Percentiles rank a stretch among this genome's conserved stretches.
Conservation (phyloP, 495 filamentous ascomycete genomes). For the Penicillium bialowiezense region DNA sequence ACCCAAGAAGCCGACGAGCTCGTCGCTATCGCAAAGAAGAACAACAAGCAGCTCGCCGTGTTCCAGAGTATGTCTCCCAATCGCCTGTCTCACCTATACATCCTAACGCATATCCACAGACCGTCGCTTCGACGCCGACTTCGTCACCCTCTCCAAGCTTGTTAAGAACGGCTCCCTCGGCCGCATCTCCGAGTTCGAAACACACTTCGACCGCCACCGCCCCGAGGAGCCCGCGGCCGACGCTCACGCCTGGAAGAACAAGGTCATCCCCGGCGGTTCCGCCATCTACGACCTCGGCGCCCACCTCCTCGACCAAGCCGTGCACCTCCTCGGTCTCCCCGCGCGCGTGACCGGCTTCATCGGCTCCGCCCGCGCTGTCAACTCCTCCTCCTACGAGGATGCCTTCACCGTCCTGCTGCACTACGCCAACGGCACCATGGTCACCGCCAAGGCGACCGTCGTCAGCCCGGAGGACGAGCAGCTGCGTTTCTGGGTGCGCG, state of each 20-base stretch:
- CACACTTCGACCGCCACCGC: slow-evolving; percentile 81
- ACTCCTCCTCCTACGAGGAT: slow-evolving; percentile 61
- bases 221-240: slow-evolving; percentile 47
- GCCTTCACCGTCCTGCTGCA: slow-evolving; percentile 66
- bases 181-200: slow-evolving; percentile 74
- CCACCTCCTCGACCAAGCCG: slow-evolving; percentile 80
- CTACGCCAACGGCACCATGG: slow-evolving; percentile 59
- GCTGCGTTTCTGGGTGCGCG: slow-evolving; percentile 76
- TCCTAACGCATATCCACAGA: slow-evolving; percentile 34
- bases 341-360: slow-evolving; percentile 65
- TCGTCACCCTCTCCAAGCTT: slow-evolving; percentile 67
- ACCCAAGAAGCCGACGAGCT: slow-evolving; percentile 69
- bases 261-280: slow-evolving; percentile 65
- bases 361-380: slow-evolving; percentile 58
- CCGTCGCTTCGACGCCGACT: slow-evolving; percentile 83
- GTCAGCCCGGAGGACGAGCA: slow-evolving; percentile 69
- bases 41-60: slow-evolving; percentile 65
- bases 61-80: slow-evolving; percentile 65
- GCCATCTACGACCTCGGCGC: slow-evolving; percentile 80
- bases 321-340: slow-evolving; percentile 76
- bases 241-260: slow-evolving; percentile 66
- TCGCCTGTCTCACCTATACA: not conserved
- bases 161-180: slow-evolving; percentile 55
- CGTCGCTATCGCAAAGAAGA: slow-evolving; percentile 58
- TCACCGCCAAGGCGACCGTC: slow-evolving; percentile 67